Evolutionary conservation across 2,329 filamentous ascomycete species (phyloP), one percentile per base, ranked within the genome.

Genomic region (Colletotrichum trifolii): DNA sequence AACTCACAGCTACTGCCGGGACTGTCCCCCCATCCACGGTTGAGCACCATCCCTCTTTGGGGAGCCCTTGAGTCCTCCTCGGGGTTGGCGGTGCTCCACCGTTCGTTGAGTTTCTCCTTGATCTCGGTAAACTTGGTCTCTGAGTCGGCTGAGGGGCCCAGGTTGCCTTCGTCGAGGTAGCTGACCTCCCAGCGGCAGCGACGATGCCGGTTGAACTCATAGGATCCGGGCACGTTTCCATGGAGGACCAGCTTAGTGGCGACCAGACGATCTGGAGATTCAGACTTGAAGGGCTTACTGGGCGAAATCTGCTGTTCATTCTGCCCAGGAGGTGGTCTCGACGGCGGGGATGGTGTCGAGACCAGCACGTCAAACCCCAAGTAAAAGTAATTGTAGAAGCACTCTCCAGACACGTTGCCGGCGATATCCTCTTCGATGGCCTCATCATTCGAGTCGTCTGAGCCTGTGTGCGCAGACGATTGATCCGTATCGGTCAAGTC

Each of bases 351-450:
- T 0, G 92, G 91, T 36, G 89, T 88, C 1, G 95, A 97, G n/a
- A 99, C 87, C 6, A 98, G 84, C 9, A 97, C 87, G 76, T 99
- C 96, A 73, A 99, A 96, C 2, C 96, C 96, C 67, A 97, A 90
- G 69, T 95, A 91, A 74, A 97, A 99, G 76, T 99, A 99, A 76
- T 98, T 98, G 79, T 96, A 97, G 75, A 98, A 99, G 69, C 90
- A 94, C 74, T 96, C 93, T 4, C 88, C 86, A 1, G 89, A 87
- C 4, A 89, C 70, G 75, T 83, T 80, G 68, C 82, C 81, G 1
- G 81, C 79, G 4, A 81, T 74, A 36, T 87, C 85, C 36, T 89
- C 88, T 47, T 87, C 85, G 13, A 87, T 75, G 3, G 81, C 85
- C 63, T 86, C 86, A 25, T 86, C 82, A 39, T 83, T 85, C 25